Base-by-base conservation (phyloP, 2,329 filamentous ascomycete species). In the Paecilomyces variotii region DNA sequence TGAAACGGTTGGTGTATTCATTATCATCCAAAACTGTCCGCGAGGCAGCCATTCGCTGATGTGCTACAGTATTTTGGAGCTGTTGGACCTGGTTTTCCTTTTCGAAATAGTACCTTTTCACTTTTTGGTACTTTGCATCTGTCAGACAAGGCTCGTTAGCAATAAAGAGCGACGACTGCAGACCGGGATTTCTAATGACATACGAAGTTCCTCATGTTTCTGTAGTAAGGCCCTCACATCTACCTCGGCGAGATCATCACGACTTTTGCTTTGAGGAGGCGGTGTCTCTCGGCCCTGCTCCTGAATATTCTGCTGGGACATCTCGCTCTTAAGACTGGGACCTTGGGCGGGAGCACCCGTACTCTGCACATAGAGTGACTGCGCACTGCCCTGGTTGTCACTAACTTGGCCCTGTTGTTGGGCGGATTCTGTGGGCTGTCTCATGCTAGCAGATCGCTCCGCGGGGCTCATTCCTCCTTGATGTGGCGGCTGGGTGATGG, bases 121-220 rank as follows among this genome's bases (percentile, higher is more conserved):
- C 93, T 71, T 97, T 96, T 73, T 95, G 95, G 73, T 99, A 99
- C 78, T 99, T 99, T 65, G 85, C 86, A 69, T 94, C 92, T 96
- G 63, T 56, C 60, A 60, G 53, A 30, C 30, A 39, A 56, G 56
- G 58, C 25, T 14, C 56, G 61, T 56, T 56, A 53, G 19, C 39
- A 39, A 45, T 45, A n/a, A 19, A 9, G n/a, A 45, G 14, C 14
- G 32, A 12, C 32, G 14, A 45, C n/a, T 45, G 39, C 39, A 1
- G 5, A 45, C 19, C 4, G 32, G 39, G 39, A 7, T 45, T n/a
- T 45, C 14, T 19, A 45, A 45, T 45, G 32, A 61, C 76, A 61
- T 74, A 79, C 77, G 77, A 32, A 80, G 68, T 68, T 76, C 77
- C 66, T 78, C 76, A 66, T 78, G 70, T 60, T 72, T 73, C 63